These are phyloP conservation scores for Pyracantha coccinea DNA, from an alignment of 331 rosid genomes.

Conservation along the genomic window DNA sequence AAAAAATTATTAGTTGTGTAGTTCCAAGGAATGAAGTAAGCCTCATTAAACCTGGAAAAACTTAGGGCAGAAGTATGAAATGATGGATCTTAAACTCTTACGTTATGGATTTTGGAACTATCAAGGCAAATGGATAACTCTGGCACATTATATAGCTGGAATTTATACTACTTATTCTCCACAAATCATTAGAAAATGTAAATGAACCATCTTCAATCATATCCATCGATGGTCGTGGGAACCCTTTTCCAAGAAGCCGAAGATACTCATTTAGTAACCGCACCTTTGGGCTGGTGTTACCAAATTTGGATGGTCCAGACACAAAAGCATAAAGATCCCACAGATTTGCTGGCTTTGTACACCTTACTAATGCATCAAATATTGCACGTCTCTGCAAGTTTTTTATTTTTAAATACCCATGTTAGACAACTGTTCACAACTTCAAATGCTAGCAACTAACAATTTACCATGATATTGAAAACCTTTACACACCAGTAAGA, in stretches of 20 bases:
- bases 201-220: conserved; percentile 76
- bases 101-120: conserved; percentile 70
- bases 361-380: conserved; percentile 54
- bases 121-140: conserved; percentile 90
- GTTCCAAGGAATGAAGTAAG: conserved; percentile 13
- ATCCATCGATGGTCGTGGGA: conserved; percentile 36
- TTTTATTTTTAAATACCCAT: conserved; percentile 3
- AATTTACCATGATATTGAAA: neutral
- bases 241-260: conserved; percentile 81
- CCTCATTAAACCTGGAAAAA: conserved; percentile 9
- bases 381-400: conserved; percentile 56
- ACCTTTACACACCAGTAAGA: conserved; percentile 5
- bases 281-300: conserved; percentile 56
- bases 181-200: conserved; percentile 63
- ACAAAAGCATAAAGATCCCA: conserved; percentile 89
- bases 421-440: conserved; percentile 18
- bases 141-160: conserved; percentile 65
- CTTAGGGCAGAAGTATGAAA: conserved; percentile 8
- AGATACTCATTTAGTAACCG: conserved; percentile 83
- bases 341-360: conserved; percentile 52
- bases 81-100: conserved; percentile 31
- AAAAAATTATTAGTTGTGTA: conserved; percentile 11
- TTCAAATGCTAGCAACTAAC: conserved; percentile 18
- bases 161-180: conserved; percentile 84
- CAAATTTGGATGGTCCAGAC: conserved; percentile 67